Evolutionary conservation across 306 rosid species (phyloP).

Genomic region (Calophaca sinica): DNA sequence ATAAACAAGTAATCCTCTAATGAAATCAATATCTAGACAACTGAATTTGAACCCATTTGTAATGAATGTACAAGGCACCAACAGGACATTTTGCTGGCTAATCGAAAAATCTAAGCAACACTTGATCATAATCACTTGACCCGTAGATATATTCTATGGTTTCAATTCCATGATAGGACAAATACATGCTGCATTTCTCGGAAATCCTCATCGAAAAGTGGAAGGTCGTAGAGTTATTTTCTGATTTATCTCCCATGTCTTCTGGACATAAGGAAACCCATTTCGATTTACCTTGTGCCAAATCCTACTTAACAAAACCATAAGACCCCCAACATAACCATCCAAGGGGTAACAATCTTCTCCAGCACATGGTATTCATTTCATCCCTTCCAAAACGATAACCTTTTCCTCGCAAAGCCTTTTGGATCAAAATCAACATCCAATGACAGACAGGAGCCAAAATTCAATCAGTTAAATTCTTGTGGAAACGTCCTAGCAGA

Average conservation of each 20-base stretch:
- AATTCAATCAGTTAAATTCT: slow-evolving; percentile 42
- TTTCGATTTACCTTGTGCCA: slow-evolving; percentile 31
- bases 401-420: slow-evolving; percentile 45
- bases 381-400: slow-evolving; percentile 42
- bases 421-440: slow-evolving; percentile 45
- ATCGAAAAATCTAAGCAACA: slow-evolving; percentile 54
- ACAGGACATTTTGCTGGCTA: slow-evolving; percentile 47
- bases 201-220: slow-evolving; percentile 46
- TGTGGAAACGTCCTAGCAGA: slow-evolving; percentile 43
- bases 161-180: slow-evolving; percentile 43
- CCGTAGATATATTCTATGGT: slow-evolving; percentile 36
- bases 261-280: slow-evolving; percentile 47
- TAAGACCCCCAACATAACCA: slow-evolving; percentile 40
- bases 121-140: slow-evolving; percentile 46
- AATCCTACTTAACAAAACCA: slow-evolving; percentile 45
- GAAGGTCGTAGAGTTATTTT: slow-evolving; percentile 28
- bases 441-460: slow-evolving; percentile 42
- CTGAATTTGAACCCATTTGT: slow-evolving; percentile 62
- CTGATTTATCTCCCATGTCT: slow-evolving; percentile 40
- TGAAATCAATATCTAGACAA: slow-evolving; percentile 56
- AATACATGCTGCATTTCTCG: slow-evolving; percentile 37
- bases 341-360: slow-evolving; percentile 40
- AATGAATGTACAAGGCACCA: slow-evolving; percentile 70
- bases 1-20: slow-evolving; percentile 51
- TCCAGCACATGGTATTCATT: slow-evolving; percentile 41